Evolutionary conservation across 129 eudicot species (phyloP).

Genomic region (Tanacetum coccineum): DNA sequence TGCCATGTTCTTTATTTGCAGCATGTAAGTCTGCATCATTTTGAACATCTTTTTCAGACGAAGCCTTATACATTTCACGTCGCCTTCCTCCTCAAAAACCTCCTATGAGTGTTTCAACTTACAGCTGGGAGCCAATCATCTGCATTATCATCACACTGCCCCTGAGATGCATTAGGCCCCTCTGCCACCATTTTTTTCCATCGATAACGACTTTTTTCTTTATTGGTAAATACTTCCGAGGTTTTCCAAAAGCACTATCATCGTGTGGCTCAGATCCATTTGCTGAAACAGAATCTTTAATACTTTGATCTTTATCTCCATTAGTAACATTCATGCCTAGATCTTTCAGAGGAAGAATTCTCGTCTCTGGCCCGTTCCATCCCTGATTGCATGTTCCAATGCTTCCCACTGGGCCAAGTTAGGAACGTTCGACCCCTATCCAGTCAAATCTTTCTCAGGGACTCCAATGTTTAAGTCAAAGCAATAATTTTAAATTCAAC

Average conservation of each 20-base stretch:
- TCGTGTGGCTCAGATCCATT: slow-evolving; percentile 45
- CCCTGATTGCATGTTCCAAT: slow-evolving; percentile 52
- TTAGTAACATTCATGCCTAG: too few relatives aligned
- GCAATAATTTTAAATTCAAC: too few relatives aligned
- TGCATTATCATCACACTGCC: too few relatives aligned
- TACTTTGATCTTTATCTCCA: slow-evolving; percentile 34
- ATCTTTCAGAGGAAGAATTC: slow-evolving; percentile 77
- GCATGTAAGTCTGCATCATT: slow-evolving; percentile 18
- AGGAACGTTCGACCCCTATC: too few relatives aligned
- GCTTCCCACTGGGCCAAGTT: slow-evolving; percentile 98
- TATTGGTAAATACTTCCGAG: slow-evolving; percentile 44
- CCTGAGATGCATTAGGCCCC: slow-evolving; percentile 89
- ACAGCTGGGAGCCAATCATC: too few relatives aligned
- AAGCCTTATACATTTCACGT: slow-evolving; percentile 57
- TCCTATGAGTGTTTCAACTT: slow-evolving; percentile 87
- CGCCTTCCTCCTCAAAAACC: slow-evolving; percentile 85
- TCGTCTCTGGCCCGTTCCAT: slow-evolving; percentile 49
- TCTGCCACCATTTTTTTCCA: slow-evolving; percentile 81
- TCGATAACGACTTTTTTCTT: slow-evolving; percentile 65
- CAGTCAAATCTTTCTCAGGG: too few relatives aligned
- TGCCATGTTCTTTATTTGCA: slow-evolving; percentile 31
- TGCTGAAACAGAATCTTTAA: slow-evolving; percentile 40
- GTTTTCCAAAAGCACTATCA: slow-evolving; percentile 32
- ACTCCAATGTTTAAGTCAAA: too few relatives aligned
- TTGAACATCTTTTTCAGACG: slow-evolving; percentile 49